These are phyloP conservation scores for Letharia columbiana DNA, from an alignment of 495 filamentous ascomycete genomes.

Conservation along the genomic window DNA sequence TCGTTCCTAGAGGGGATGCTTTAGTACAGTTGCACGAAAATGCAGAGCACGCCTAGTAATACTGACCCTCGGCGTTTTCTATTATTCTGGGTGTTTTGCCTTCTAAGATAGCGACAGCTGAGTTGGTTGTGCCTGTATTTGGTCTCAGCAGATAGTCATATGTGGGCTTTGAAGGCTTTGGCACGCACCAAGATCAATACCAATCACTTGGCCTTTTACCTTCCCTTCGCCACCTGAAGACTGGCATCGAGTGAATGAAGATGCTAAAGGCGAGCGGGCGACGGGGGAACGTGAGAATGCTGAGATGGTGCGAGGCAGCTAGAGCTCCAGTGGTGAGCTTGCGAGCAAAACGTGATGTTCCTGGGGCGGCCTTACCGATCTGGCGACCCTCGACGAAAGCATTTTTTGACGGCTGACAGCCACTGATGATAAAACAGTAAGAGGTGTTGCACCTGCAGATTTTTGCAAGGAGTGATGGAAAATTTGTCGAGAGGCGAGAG, in stretches of 20 bases:
- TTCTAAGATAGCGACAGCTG: conserved; percentile 95
- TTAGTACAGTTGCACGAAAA: conserved; percentile 5
- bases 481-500: neutral
- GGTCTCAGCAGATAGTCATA: conserved; percentile 11
- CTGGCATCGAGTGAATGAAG: conserved; percentile 23
- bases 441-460: conserved; percentile 15
- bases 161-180: neutral
- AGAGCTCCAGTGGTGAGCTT: conserved; percentile 27
- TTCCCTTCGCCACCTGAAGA: conserved; percentile 71
- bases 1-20: conserved; percentile 54
- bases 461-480: neutral
- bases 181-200: conserved; percentile 91
- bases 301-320: conserved; percentile 61
- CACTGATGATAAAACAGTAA: conserved; percentile 25
- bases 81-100: conserved; percentile 92
- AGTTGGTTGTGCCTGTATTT: conserved; percentile 83
- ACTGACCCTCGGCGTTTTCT: conserved; percentile 88
- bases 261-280: conserved; percentile 20
- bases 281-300: conserved; percentile 32
- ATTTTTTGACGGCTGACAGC: conserved; percentile 35
- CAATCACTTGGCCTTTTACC: conserved; percentile 92
- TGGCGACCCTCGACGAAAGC: conserved; percentile 48
- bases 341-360: conserved; percentile 20
- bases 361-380: conserved; percentile 52
- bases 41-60: conserved; percentile 6